Percentiles rank a stretch among this genome's conserved stretches.
These are phyloP conservation scores for Populus euphratica DNA, from an alignment of 345 rosid genomes.

Conservation along the genomic window DNA sequence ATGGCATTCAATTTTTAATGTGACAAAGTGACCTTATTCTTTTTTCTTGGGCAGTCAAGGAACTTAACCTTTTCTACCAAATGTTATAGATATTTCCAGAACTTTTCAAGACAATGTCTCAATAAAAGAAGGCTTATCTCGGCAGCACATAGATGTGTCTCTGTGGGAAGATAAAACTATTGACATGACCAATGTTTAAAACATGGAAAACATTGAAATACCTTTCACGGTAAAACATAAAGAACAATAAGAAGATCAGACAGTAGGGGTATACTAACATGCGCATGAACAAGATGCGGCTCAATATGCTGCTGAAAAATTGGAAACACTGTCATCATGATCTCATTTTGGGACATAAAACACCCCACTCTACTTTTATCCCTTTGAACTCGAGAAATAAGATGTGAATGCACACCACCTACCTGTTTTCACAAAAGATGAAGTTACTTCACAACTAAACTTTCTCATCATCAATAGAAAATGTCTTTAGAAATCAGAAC, in stretches of 20 bases:
- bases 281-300: constrained; percentile 99
- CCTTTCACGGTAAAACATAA: background rate
- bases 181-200: background rate
- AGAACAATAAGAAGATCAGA: constrained; percentile 7
- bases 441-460: constrained; percentile 6
- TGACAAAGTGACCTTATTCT: background rate
- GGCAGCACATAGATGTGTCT: background rate
- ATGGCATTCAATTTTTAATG: background rate
- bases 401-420: constrained; percentile 99
- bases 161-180: background rate
- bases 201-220: background rate
- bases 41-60: background rate
- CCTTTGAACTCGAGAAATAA: constrained; percentile 96
- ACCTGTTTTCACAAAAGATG: constrained; percentile 52
- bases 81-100: background rate
- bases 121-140: background rate
- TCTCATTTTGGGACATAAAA: constrained; percentile 94
- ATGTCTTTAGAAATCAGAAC: background rate
- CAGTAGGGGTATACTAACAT: constrained; percentile 54
- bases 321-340: constrained; percentile 96
- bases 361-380: constrained; percentile 89
- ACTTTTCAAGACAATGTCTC: background rate
- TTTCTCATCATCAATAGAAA: background rate
- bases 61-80: background rate
- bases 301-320: constrained; percentile 98